phyloP scores from a whole-genome alignment of 163 green algal genomes.

The Scenedesmus sp. region DNA sequence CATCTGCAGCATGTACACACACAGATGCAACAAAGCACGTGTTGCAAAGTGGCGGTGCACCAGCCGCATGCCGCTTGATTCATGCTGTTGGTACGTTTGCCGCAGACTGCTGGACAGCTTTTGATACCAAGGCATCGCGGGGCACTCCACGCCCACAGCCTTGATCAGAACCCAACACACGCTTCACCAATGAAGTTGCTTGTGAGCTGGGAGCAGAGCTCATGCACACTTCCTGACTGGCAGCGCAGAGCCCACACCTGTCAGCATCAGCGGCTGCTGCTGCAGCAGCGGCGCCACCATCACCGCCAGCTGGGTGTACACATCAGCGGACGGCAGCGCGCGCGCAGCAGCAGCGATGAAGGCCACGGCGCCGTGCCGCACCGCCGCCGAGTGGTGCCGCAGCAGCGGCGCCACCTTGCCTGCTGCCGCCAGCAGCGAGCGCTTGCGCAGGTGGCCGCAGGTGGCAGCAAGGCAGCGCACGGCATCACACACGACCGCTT shows the following conservation, averaged over 20 bases:
- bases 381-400: slow-evolving; percentile 55
- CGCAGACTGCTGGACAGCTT: too few relatives aligned
- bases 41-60: too few relatives aligned
- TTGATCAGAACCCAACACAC: too few relatives aligned
- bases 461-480: slow-evolving; percentile 79
- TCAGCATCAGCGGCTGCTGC: slow-evolving; percentile 63
- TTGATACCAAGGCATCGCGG: too few relatives aligned
- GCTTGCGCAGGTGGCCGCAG: slow-evolving; percentile 70
- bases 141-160: too few relatives aligned
- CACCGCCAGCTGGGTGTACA: slow-evolving; percentile 76
- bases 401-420: slow-evolving; percentile 71
- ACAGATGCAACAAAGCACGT: not conserved
- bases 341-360: slow-evolving; percentile 75
- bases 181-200: too few relatives aligned
- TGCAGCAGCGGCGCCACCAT: slow-evolving; percentile 56
- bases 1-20: slow-evolving; percentile 32
- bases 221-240: too few relatives aligned
- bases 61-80: too few relatives aligned
- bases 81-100: too few relatives aligned
- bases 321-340: slow-evolving; percentile 72
- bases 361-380: slow-evolving; percentile 68
- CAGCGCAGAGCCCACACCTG: slow-evolving; percentile 30
- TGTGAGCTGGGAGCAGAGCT: too few relatives aligned
- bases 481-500: slow-evolving; percentile 78
- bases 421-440: slow-evolving; percentile 75